Base-by-base conservation (phyloP, 2,329 filamentous ascomycete genomes). In the Pseudogymnoascus sp. region DNA sequence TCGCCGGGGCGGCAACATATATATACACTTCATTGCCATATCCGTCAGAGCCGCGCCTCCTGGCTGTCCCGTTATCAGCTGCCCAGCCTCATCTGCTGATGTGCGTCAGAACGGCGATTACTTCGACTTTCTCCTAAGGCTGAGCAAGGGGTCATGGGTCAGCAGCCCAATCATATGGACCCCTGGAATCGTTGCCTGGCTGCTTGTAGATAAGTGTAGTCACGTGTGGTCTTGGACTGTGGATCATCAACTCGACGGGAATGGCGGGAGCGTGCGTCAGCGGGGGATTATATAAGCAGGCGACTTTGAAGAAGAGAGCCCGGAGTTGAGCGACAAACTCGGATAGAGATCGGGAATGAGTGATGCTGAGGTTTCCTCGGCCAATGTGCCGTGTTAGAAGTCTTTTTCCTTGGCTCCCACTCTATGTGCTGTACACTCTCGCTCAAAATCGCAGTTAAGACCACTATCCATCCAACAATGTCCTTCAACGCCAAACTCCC, bases 361-460 rank as follows among this genome's bases (percentile, higher is more conserved):
- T 56, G 50, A 33, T 56, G 11, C 16, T 56, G 50, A 56, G n/a
- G 28, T 56, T 56, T 35, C 50, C 50, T 35, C 28, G 50, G 50
- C 50, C 50, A 56, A 12, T 21, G 50, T 56, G 28, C 50, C 16
- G n/a, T 33, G 28, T 33, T 33, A 21, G 5, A 56, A 33, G 33
- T 35, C 16, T 1, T 33, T 56, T 33, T 56, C 50, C 28, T 12
- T 56, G 5, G 5, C 8, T 56, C 50, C 10, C 12, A 33, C 28
- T 56, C 28, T 56, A 56, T 56, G 50, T 21, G 44, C 50, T 56
- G 28, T 56, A 56, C 50, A 56, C 50, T 56, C 47, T 31, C 50
- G 50, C 50, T 56, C 50, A 56, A 56, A 56, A 56, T 56, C 25
- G 50, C 50, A 56, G 50, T 56, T 4, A 56, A 56, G 50, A 56